Percentiles rank a stretch among this genome's conserved stretches.
These are phyloP conservation scores for Meyerozyma carpophila DNA, from an alignment of 1,139 yeast genomes.

Conservation along the genomic window DNA sequence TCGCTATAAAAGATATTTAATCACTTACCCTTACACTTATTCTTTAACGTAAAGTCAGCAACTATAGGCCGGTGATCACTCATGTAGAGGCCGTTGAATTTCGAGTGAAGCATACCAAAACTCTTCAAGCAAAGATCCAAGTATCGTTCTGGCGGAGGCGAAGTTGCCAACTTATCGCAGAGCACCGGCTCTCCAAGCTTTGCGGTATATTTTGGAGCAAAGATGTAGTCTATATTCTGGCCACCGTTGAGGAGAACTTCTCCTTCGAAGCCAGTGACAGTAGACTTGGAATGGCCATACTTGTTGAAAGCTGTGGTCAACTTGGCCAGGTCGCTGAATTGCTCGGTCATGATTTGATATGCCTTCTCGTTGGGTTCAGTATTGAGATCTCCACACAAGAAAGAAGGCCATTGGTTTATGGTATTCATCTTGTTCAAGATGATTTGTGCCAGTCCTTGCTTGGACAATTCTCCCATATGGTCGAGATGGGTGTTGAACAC, in stretches of 20 bases:
- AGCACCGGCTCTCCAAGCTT: slow-evolving; percentile 14
- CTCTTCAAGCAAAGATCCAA: slow-evolving; percentile 19
- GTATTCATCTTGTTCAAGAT: slow-evolving; percentile 37
- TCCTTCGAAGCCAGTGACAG: slow-evolving; percentile 49
- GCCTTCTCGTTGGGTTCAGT: slow-evolving; percentile 12
- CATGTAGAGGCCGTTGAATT: slow-evolving; percentile 37
- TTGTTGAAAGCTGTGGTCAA: slow-evolving; percentile 20
- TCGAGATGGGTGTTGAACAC: slow-evolving; percentile 58
- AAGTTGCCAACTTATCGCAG: slow-evolving; percentile 12
- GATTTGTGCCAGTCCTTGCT: slow-evolving; percentile 43
- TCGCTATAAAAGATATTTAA: too few species aligned
- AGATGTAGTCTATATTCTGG: slow-evolving; percentile 47
- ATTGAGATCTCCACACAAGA: slow-evolving; percentile 24
- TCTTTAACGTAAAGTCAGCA: slow-evolving; percentile 27
- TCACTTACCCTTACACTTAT: neutral
- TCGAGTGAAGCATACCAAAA: slow-evolving; percentile 44
- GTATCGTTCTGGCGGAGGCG: slow-evolving; percentile 7
- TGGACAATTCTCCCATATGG: slow-evolving; percentile 44
- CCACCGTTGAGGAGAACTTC: slow-evolving; percentile 24
- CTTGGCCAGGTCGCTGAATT: slow-evolving; percentile 25
- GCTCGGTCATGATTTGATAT: slow-evolving; percentile 25
- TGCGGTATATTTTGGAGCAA: slow-evolving; percentile 31
- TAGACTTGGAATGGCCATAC: slow-evolving; percentile 40
- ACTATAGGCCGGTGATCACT: slow-evolving; percentile 55
- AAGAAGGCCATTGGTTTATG: slow-evolving; percentile 38